Evolutionary conservation across 2,329 filamentous ascomycete genomes (phyloP), one percentile per base, ranked within the genome.

Genomic region (Nannizzia gypsea): DNA sequence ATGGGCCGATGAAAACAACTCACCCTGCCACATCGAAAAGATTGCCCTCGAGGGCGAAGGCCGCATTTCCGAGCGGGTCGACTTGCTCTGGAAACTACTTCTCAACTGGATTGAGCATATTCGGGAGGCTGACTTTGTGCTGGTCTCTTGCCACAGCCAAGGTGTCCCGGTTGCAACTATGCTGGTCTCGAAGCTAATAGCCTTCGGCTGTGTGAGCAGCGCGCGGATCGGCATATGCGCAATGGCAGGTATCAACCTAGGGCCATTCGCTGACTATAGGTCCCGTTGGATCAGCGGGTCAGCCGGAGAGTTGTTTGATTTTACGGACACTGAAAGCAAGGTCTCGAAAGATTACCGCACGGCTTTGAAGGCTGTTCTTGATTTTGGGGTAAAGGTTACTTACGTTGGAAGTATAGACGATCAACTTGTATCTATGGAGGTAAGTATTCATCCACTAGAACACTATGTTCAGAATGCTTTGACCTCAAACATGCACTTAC

Each of bases 381-480:
- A 85, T 15, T 87, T 89, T 67, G 90, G 91, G 11, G 89, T 89
- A 13, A 83, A 89, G 44, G 83, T 97, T 56, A 88, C 90, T 0
- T 96, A 91, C 70, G 81, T 95, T 61, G 92, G 92, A 59, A 96
- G 91, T 72, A 95, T 99, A 57, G 93, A 99, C 71, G 93, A 99
- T 72, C 93, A 99, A 72, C 79, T 99, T 1, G 91, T 99, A 13
- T 92, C 91, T 3, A 78, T 99, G 69, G 92, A 96, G 79, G 87
- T 88, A 72, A 69, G 76, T 67, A 11, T 36, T 42, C 15, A 55
- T 5, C 22, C 24, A 24, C 50, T 13, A 36, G 9, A 13, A 3
- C 2, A 36, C 31, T 48, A 28, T 8, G 31, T 31, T n/a, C 38
- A 22, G 31, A 34, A 36, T 34, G 9, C 31, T 36, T 36, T 36